A percentile compares a stretch with the other conserved stretches of the same genome.
These are phyloP conservation scores for Hypomyces perniciosus DNA, from an alignment of 2,329 filamentous ascomycete species.

Conservation along the genomic window DNA sequence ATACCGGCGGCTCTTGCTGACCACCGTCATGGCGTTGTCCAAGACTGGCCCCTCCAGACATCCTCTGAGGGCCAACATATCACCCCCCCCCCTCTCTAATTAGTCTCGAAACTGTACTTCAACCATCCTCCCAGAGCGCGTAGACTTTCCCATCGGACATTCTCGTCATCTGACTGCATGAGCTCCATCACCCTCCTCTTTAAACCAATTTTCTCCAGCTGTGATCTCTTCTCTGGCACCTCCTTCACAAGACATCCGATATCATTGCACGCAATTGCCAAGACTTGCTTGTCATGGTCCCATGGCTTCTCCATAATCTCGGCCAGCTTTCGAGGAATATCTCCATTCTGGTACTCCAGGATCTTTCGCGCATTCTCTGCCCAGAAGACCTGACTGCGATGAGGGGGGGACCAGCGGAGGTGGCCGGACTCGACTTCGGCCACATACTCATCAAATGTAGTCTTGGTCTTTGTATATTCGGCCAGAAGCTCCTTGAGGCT, in stretches of 20 bases:
- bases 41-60: neutral
- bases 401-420: slow-evolving; percentile 86
- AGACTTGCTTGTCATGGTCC: slow-evolving; percentile 77
- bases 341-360: slow-evolving; percentile 74
- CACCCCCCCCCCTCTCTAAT: slow-evolving; percentile 12
- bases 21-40: too few species aligned
- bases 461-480: slow-evolving; percentile 64
- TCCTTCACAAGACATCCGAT: slow-evolving; percentile 84
- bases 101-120: slow-evolving; percentile 56
- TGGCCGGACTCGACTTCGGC: slow-evolving; percentile 82
- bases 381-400: slow-evolving; percentile 84
- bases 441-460: slow-evolving; percentile 82
- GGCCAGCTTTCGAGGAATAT: slow-evolving; percentile 72
- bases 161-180: slow-evolving; percentile 85
- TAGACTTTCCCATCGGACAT: slow-evolving; percentile 87
- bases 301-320: slow-evolving; percentile 71
- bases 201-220: slow-evolving; percentile 76
- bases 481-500: slow-evolving; percentile 57
- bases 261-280: slow-evolving; percentile 91
- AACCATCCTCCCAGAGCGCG: slow-evolving; percentile 66
- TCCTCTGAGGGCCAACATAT: too few species aligned
- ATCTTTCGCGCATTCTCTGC: slow-evolving; percentile 84
- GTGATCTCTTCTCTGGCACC: slow-evolving; percentile 73
- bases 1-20: neutral
- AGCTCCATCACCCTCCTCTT: slow-evolving; percentile 89